phyloP scores from a whole-genome alignment of 495 filamentous ascomycete genomes.

The Neurospora tetraspora region DNA sequence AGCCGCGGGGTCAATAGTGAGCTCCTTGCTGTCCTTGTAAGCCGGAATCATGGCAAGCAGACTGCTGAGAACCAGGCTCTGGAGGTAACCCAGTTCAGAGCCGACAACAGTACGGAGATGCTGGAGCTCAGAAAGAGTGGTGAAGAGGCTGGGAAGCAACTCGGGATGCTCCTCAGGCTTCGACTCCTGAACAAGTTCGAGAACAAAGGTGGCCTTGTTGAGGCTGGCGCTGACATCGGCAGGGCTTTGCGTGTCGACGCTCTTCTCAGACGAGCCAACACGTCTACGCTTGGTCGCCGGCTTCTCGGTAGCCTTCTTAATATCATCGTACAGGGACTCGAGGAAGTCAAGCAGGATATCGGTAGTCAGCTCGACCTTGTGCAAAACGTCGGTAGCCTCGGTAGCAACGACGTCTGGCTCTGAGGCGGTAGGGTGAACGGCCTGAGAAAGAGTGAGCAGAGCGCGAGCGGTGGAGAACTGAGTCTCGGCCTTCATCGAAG shows the following conservation, averaged over 20 bases:
- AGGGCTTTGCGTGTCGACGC: constrained; percentile 24
- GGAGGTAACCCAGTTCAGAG: constrained; percentile 77
- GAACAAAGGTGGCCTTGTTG: constrained; percentile 70
- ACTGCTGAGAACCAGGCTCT: constrained; percentile 65
- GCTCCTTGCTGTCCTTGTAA: constrained; percentile 47
- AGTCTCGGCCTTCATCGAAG: constrained; percentile 52
- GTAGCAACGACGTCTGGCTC: constrained; percentile 26
- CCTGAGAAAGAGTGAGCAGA: constrained; percentile 41
- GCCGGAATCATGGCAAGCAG: constrained; percentile 69
- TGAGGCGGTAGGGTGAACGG: constrained; percentile 8
- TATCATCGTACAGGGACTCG: constrained; percentile 54
- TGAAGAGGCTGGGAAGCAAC: constrained; percentile 69
- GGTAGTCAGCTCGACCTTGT: constrained; percentile 57
- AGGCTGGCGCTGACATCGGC: constrained; percentile 51
- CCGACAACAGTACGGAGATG: constrained; percentile 59
- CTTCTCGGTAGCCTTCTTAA: constrained; percentile 49
- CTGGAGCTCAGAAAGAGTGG: constrained; percentile 71
- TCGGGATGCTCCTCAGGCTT: constrained; percentile 59
- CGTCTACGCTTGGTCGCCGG: constrained; percentile 67
- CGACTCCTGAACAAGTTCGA: constrained; percentile 76
- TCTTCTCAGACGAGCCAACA: constrained; percentile 54
- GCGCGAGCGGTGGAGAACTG: constrained; percentile 48
- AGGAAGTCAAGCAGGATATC: constrained; percentile 59
- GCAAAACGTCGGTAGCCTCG: constrained; percentile 57
- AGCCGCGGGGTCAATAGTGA: constrained; percentile 60